Evolutionary conservation across 805 yeast species (phyloP), one percentile per base, ranked within the genome.

Genomic region (Yueomyces sinensis): DNA sequence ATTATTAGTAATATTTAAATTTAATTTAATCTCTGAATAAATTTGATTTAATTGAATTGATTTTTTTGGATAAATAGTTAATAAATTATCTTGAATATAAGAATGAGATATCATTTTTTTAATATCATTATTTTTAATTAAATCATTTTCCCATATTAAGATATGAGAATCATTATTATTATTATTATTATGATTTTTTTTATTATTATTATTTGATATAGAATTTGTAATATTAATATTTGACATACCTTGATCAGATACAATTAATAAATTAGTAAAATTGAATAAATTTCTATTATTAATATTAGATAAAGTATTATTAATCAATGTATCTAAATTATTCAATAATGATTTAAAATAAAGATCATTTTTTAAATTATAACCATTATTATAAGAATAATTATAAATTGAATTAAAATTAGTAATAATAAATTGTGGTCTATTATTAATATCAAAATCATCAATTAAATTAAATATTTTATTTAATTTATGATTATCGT

Each of bases 171-270:
- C n/a, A n/a, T 37, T 24, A 29, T 38, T 38, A 14, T 36, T 31
- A 5, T 35, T 44, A 2, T 53, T 46, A 40, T 68, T 40, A 46
- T 74, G 74, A 9, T 83, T 56, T 14, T 82, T 40, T 42, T 84
- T 91, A 20, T 20, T 11, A 51, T 84, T 95, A 40, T 87, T 55
- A 41, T 72, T 11, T 20, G 6, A 9, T 27, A 9, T 2, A 19
- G 25, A 28, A 75, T 71, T 41, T 74, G 33, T n/a, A 36, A 33
- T 25, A 35, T 82, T 68, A 1, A 94, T 80, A 5, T 94, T 89
- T 0, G 93, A 78, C 94, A 84, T 86, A 9, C 95, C 95, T 52
- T 86, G 95, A 54, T 87, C 95, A 31, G 94, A 82, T 3, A 87
- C 80, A 30, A 87, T 60, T 0, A 89, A 58, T 16, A 87, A 57